phyloP scores from a whole-genome alignment of 805 yeast genomes.

The Maudiozyma serrabonitensis region DNA sequence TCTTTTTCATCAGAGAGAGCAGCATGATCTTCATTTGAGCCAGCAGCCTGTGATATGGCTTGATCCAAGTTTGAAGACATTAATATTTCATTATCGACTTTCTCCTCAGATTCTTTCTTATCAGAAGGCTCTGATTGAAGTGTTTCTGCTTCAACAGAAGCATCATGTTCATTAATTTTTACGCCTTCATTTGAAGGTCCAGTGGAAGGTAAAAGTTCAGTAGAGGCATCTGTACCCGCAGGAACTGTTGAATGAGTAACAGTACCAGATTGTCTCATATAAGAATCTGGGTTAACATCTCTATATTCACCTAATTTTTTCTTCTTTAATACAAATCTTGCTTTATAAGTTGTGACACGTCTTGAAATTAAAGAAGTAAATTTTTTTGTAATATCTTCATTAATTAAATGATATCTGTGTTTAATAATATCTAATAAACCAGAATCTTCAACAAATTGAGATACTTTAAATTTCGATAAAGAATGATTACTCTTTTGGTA shows the following conservation, averaged over 20 bases:
- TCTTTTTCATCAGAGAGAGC: background rate
- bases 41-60: background rate
- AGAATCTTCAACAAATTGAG: slow-evolving; percentile 27
- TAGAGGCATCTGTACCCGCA: too few species aligned
- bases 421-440: slow-evolving; percentile 25
- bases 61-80: background rate
- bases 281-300: slow-evolving; percentile 4
- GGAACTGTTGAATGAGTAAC: too few species aligned
- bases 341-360: slow-evolving; percentile 29
- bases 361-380: slow-evolving; percentile 24
- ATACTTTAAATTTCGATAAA: slow-evolving; percentile 25
- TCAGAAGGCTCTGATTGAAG: background rate
- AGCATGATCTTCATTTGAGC: background rate
- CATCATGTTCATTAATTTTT: background rate
- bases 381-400: slow-evolving; percentile 25
- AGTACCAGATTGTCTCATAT: background rate
- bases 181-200: background rate
- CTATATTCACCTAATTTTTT: slow-evolving; percentile 27
- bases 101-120: background rate
- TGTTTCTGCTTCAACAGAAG: background rate
- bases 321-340: slow-evolving; percentile 27
- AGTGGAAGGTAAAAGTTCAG: too few species aligned
- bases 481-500: slow-evolving; percentile 25
- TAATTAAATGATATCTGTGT: slow-evolving; percentile 23
- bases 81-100: background rate